Evolutionary conservation across 2,329 filamentous ascomycete genomes (phyloP), one percentile per base, ranked within the genome.

Genomic region (Aspergillus pseudoglaucus): DNA sequence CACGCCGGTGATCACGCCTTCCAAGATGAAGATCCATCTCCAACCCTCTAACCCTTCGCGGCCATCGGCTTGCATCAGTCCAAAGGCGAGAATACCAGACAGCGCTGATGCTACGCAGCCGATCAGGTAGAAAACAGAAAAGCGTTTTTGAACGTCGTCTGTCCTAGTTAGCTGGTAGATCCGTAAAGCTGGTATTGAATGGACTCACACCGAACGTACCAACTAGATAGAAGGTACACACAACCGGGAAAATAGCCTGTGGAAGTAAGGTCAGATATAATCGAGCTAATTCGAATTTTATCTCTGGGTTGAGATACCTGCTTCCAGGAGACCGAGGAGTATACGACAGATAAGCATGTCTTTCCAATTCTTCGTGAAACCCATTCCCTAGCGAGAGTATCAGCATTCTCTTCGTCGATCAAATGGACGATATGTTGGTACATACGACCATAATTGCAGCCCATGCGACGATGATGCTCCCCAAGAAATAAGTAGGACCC

Each of bases 161-260:
- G 33, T 9, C 17, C 6, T 20, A 12, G 32, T 51, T 18, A 51
- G 50, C 14, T 12, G 17, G 14, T 15, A 18, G 18, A 33, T 33
- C 37, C 45, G 55, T 49, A 42, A 39, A 22, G 6, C 27, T 7
- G 6, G 5, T n/a, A 30, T 9, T 6, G 10, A 2, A 5, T 15
- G 10, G 9, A 54, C 59, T 53, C 48, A 64, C 61, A 66, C 49
- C 66, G 55, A 0, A 82, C 83, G 59, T 86, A 87, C 84, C 84
- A 89, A 32, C 82, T 86, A 50, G 80, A 84, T n/a, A 89, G 75
- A 5, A 88, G 70, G 59, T 87, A 88, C 0, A 86, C 82, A 44
- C 79, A 84, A 45, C 80, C 79, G 0, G 84, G 84, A 65, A 88
- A 88, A 67, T 85, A 87, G 0, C 84, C 73, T 43, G 64, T 35